Evolutionary conservation across 768 basidiomycete genomes (phyloP).

Genomic region (Collybia sordida): DNA sequence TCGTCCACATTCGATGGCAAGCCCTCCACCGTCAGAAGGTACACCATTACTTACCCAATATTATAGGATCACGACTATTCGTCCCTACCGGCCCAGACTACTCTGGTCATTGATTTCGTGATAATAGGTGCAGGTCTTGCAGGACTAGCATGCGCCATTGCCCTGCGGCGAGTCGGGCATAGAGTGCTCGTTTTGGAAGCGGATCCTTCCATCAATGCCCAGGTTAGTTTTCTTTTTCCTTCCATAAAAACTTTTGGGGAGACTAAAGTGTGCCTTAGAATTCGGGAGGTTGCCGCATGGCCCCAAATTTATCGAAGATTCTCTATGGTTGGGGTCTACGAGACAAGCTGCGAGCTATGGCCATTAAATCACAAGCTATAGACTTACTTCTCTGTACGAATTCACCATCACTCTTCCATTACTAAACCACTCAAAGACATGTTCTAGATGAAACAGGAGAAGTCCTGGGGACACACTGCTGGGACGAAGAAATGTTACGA

Average conservation of each 20-base stretch:
- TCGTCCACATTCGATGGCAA: background rate
- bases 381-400: slow-evolving; percentile 14
- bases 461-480: slow-evolving; percentile 44
- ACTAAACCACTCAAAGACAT: background rate
- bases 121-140: slow-evolving; percentile 46
- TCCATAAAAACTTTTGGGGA: background rate
- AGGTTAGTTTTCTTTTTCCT: slow-evolving; percentile 7
- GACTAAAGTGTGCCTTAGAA: slow-evolving; percentile 9
- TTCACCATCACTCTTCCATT: background rate
- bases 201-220: slow-evolving; percentile 13
- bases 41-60: background rate
- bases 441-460: slow-evolving; percentile 49
- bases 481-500: slow-evolving; percentile 51
- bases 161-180: slow-evolving; percentile 55
- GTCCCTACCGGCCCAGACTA: slow-evolving; percentile 13
- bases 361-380: slow-evolving; percentile 20
- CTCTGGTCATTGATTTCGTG: slow-evolving; percentile 29
- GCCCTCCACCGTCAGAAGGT: background rate
- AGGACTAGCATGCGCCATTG: slow-evolving; percentile 54
- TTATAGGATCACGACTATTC: background rate
- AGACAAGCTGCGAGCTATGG: slow-evolving; percentile 15
- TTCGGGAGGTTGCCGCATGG: slow-evolving; percentile 28
- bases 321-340: slow-evolving; percentile 54
- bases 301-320: slow-evolving; percentile 59
- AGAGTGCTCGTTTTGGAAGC: slow-evolving; percentile 51